phyloP scores from a whole-genome alignment of 108 stramenopile species.

The Cyclotella cryptica region DNA sequence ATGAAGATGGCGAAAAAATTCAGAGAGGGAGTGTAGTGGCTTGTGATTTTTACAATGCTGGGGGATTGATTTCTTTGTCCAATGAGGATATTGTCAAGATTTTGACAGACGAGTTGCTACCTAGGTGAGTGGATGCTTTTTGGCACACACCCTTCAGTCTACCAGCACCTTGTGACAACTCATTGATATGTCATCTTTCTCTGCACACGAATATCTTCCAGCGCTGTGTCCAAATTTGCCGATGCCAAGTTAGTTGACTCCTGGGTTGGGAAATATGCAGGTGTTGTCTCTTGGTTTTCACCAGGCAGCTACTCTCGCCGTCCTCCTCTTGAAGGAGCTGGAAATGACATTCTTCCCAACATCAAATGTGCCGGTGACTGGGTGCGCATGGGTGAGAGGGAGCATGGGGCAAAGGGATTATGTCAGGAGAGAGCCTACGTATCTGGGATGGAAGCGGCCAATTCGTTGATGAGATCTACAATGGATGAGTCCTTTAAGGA shows the following conservation, averaged over 20 bases:
- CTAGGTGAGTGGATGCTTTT: slow-evolving; percentile 24
- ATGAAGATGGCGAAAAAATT: slow-evolving; percentile 17
- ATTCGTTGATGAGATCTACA: slow-evolving; percentile 57
- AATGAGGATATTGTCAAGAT: slow-evolving; percentile 87
- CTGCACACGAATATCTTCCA: slow-evolving; percentile 18
- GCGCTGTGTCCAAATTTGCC: slow-evolving; percentile 83
- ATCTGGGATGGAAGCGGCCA: slow-evolving; percentile 88
- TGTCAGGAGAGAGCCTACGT: slow-evolving; percentile 95
- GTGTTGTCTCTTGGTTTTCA: slow-evolving; percentile 89
- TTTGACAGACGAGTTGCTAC: slow-evolving; percentile 80
- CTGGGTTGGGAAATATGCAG: slow-evolving; percentile 90
- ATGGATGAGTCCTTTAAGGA: slow-evolving; percentile 34
- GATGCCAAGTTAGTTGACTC: slow-evolving; percentile 84
- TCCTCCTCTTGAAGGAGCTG: slow-evolving; percentile 82
- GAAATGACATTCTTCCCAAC: slow-evolving; percentile 55
- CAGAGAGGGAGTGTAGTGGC: slow-evolving; percentile 84
- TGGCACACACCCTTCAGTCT: not conserved
- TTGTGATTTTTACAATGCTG: slow-evolving; percentile 94
- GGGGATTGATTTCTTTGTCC: slow-evolving; percentile 74
- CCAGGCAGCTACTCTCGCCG: slow-evolving; percentile 84
- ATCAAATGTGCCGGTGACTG: slow-evolving; percentile 93
- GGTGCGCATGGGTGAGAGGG: slow-evolving; percentile 92
- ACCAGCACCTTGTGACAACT: not conserved
- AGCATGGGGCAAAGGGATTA: slow-evolving; percentile 94
- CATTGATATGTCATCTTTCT: not conserved